phyloP scores from a whole-genome alignment of 192 early-diverging fungal species.

The Gamsiella multidivaricata region DNA sequence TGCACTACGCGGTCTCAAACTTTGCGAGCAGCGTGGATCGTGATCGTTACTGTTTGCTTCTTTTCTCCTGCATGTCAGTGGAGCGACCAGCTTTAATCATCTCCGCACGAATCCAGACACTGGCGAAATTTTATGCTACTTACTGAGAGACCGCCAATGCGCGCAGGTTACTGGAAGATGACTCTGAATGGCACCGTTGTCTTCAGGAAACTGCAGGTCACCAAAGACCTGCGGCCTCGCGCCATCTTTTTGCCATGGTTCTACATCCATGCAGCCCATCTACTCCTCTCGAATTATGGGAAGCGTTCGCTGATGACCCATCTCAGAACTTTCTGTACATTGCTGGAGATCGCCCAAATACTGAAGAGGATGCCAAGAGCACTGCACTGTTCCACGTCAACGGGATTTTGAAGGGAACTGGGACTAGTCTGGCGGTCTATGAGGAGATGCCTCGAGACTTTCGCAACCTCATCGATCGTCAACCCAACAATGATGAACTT shows the following conservation, averaged over 20 bases:
- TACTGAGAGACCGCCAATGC: constrained; percentile 16
- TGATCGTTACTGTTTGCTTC: no score
- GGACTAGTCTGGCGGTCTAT: not conserved
- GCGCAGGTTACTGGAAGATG: constrained; percentile 23
- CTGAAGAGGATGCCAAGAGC: not conserved
- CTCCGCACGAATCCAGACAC: constrained; percentile 9
- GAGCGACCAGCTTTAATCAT: constrained; percentile 20
- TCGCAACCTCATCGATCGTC: not conserved
- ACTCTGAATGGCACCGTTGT: constrained; percentile 18
- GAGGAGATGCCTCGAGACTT: not conserved
- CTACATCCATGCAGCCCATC: constrained; percentile 2
- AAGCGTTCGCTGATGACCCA: not conserved
- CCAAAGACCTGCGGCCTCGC: not conserved
- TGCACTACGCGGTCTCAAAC: no score
- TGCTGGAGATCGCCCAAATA: not conserved
- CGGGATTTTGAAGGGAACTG: not conserved
- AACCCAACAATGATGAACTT: not conserved
- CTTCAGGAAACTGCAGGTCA: constrained; percentile 5
- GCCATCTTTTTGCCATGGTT: constrained; percentile 31
- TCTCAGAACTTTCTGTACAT: constrained; percentile 7
- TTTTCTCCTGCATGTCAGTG: no score
- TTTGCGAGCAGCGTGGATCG: no score
- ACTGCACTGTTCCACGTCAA: not conserved
- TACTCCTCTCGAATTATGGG: not conserved
- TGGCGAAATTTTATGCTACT: constrained; percentile 10